phyloP scores from a whole-genome alignment of 2,329 filamentous ascomycete genomes.

The Arthrobotrys musiformis region DNA sequence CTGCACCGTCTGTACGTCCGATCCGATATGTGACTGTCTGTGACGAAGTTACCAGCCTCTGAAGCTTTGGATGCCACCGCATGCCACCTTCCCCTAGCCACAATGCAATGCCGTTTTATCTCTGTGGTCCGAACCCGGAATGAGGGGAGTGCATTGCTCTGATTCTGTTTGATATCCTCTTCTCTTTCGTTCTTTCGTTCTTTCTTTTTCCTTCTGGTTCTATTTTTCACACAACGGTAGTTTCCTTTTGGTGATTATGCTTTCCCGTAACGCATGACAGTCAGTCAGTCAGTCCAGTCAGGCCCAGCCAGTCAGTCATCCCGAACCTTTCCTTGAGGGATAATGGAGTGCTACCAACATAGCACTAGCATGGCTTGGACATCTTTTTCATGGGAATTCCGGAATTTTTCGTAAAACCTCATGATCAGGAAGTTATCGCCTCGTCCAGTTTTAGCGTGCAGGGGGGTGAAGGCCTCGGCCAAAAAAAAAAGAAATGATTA shows the following conservation, averaged over 20 bases:
- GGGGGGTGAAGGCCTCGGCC: neutral
- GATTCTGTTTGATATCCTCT: no score
- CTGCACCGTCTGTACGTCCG: neutral
- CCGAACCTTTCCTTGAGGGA: slow-evolving; percentile 38
- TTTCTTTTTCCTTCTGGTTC: slow-evolving; percentile 3
- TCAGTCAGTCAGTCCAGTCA: no score
- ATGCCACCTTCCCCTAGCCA: neutral
- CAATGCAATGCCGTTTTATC: no score
- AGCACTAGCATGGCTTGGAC: slow-evolving; percentile 49
- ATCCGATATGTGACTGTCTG: neutral
- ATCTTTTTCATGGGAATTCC: slow-evolving; percentile 1
- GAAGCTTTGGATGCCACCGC: neutral
- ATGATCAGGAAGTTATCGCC: slow-evolving; percentile 29
- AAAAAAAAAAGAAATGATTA: neutral
- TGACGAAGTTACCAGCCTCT: neutral
- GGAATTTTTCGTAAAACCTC: slow-evolving; percentile 9
- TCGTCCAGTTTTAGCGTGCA: slow-evolving; percentile 2
- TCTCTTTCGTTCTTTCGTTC: neutral
- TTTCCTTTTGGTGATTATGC: neutral
- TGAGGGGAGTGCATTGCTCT: no score
- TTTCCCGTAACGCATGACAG: slow-evolving; percentile 38
- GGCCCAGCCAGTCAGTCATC: no score
- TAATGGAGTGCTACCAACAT: no score
- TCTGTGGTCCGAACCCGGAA: no score
- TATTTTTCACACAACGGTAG: slow-evolving; percentile 35